phyloP scores from a whole-genome alignment of 805 yeast genomes.

The Lachancea quebecensis region DNA sequence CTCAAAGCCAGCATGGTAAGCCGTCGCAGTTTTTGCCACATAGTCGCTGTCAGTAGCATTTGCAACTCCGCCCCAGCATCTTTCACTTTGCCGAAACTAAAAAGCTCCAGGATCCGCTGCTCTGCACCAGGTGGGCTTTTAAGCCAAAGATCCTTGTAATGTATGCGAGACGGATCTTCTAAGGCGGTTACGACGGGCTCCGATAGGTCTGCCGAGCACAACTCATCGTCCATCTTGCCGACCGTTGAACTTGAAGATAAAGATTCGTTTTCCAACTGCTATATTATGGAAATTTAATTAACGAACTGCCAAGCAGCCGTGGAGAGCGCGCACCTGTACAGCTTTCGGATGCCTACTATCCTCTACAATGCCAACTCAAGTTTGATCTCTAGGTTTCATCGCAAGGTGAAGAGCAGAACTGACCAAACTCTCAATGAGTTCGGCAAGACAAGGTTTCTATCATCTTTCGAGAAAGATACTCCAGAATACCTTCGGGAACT shows the following conservation, averaged over 20 bases:
- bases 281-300: too few relatives aligned
- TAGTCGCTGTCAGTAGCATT: constrained; percentile 7
- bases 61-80: constrained; percentile 10
- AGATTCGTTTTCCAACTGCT: too few relatives aligned
- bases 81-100: constrained; percentile 23
- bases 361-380: constrained; percentile 28
- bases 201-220: too few relatives aligned
- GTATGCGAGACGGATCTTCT: constrained; percentile 17
- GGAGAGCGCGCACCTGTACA: neutral
- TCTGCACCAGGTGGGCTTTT: constrained; percentile 5
- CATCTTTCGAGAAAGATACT: constrained; percentile 17
- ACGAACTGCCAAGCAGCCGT: neutral
- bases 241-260: too few relatives aligned
- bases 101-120: constrained; percentile 19
- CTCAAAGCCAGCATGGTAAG: constrained; percentile 21
- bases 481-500: constrained; percentile 21
- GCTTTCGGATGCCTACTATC: constrained; percentile 18
- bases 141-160: constrained; percentile 26
- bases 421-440: neutral
- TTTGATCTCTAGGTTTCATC: constrained; percentile 24
- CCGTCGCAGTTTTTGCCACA: constrained; percentile 20
- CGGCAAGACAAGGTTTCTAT: constrained; percentile 16
- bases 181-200: constrained; percentile 2
- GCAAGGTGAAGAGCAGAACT: constrained; percentile 11
- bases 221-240: too few relatives aligned